A percentile compares a stretch with the other conserved stretches of the same genome.
Evolutionary conservation across 257 asterid species (phyloP).

Genomic region (Henckelia pumila): DNA sequence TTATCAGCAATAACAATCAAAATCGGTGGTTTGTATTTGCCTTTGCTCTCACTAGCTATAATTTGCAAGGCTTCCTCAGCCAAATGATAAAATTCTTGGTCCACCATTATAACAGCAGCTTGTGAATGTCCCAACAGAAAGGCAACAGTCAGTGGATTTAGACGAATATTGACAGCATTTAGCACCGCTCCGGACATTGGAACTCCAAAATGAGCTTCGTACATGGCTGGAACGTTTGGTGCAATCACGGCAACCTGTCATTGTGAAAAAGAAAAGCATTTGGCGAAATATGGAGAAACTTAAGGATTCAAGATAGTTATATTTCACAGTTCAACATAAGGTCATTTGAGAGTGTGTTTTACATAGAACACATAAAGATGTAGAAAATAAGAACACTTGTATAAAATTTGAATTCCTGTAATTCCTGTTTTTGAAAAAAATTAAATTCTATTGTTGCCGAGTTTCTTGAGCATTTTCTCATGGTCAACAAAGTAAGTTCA

Average conservation of each 20-base stretch:
- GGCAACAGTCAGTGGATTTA: conserved; percentile 73
- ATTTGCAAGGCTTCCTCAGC: conserved; percentile 78
- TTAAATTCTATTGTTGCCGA: too few species aligned
- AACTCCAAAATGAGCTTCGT: conserved; percentile 88
- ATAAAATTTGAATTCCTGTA: too few species aligned
- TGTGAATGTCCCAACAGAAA: conserved; percentile 81
- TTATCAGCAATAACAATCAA: conserved; percentile 72
- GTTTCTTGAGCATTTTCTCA: too few species aligned
- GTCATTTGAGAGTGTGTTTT: too few species aligned
- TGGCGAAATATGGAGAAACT: conserved; percentile 6
- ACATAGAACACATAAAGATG: too few species aligned
- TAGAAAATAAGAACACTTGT: too few species aligned
- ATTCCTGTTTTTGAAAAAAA: too few species aligned
- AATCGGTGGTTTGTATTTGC: conserved; percentile 50
- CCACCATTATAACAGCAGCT: conserved; percentile 72
- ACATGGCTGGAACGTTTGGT: conserved; percentile 84
- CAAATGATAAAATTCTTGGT: conserved; percentile 70
- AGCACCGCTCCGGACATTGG: conserved; percentile 96
- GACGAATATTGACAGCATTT: conserved; percentile 85
- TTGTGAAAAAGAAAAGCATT: conserved; percentile 12
- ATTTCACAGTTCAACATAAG: not conserved
- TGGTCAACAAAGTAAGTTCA: too few species aligned
- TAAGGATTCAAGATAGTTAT: not conserved
- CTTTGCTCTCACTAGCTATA: conserved; percentile 41
- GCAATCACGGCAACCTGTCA: conserved; percentile 94